phyloP scores from a whole-genome alignment of 2,329 filamentous ascomycete genomes.

The Alternaria sp. region DNA sequence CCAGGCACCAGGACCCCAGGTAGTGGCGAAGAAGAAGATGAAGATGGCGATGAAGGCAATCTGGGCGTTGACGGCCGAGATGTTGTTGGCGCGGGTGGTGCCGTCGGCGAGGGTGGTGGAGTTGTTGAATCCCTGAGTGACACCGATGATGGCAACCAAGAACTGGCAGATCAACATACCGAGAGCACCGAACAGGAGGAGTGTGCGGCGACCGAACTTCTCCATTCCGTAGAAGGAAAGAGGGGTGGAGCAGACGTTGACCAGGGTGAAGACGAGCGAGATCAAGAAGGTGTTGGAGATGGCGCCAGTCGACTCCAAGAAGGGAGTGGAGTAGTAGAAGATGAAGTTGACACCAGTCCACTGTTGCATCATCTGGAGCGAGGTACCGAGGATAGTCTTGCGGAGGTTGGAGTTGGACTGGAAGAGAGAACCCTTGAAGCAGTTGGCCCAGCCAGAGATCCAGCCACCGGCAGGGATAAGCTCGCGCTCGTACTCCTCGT shows the following conservation, averaged over 20 bases:
- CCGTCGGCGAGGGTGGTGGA: not conserved
- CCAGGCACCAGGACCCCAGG: conserved; percentile 48
- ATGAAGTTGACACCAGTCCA: conserved; percentile 86
- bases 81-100: not conserved
- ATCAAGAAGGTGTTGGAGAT: conserved; percentile 82
- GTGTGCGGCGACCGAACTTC: conserved; percentile 77
- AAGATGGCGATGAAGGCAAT: conserved; percentile 90
- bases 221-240: conserved; percentile 89
- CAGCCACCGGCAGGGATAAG: conserved; percentile 53
- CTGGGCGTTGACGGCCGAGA: conserved; percentile 58
- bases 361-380: conserved; percentile 59
- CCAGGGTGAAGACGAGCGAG: conserved; percentile 82
- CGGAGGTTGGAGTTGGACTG: conserved; percentile 58
- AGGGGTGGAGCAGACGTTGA: conserved; percentile 86
- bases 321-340: conserved; percentile 70
- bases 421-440: conserved; percentile 63
- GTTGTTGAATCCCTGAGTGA: conserved; percentile 22
- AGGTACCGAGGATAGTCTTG: conserved; percentile 55
- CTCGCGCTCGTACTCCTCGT: conserved; percentile 77
- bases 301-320: conserved; percentile 75
- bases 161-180: conserved; percentile 90
- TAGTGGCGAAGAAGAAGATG: conserved; percentile 80
- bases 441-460: conserved; percentile 66
- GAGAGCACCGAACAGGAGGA: conserved; percentile 78
- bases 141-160: conserved; percentile 75